These are phyloP conservation scores for Stellera chamaejasme DNA, from an alignment of 345 rosid genomes.

Conservation along the genomic window DNA sequence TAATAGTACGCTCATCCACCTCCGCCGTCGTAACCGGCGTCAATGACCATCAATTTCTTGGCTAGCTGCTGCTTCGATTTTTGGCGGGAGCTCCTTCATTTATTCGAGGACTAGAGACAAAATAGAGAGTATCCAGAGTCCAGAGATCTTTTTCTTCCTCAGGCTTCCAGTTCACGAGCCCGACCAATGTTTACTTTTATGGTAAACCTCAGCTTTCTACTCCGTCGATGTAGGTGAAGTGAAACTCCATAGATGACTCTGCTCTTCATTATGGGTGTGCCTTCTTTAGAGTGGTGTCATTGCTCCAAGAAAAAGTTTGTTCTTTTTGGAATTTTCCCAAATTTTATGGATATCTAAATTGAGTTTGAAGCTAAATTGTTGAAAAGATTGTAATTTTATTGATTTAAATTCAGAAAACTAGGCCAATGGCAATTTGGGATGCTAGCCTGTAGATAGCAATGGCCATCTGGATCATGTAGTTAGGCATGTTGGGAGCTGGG, in stretches of 20 bases:
- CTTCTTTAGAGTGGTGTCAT: constrained; percentile 58
- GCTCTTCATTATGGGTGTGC: constrained; percentile 44
- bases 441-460: too few relatives aligned
- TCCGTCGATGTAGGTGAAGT: constrained; percentile 47
- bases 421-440: too few relatives aligned
- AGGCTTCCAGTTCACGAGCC: constrained; percentile 51
- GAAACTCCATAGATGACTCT: constrained; percentile 48
- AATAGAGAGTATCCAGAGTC: constrained; percentile 29
- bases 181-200: constrained; percentile 37
- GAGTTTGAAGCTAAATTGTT: neutral
- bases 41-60: constrained; percentile 38
- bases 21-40: neutral
- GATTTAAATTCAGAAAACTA: constrained; percentile 39
- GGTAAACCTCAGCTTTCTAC: constrained; percentile 63
- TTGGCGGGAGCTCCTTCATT: constrained; percentile 48
- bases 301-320: constrained; percentile 76
- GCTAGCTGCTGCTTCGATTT: constrained; percentile 31
- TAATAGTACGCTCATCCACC: too few relatives aligned
- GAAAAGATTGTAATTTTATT: neutral
- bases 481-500: too few relatives aligned
- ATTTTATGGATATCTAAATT: neutral
- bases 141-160: constrained; percentile 35
- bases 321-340: neutral
- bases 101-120: constrained; percentile 55
- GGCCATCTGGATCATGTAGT: too few relatives aligned